Evolutionary conservation across 2,329 filamentous ascomycete species (phyloP).

Genomic region (Sphaerulina musiva): DNA sequence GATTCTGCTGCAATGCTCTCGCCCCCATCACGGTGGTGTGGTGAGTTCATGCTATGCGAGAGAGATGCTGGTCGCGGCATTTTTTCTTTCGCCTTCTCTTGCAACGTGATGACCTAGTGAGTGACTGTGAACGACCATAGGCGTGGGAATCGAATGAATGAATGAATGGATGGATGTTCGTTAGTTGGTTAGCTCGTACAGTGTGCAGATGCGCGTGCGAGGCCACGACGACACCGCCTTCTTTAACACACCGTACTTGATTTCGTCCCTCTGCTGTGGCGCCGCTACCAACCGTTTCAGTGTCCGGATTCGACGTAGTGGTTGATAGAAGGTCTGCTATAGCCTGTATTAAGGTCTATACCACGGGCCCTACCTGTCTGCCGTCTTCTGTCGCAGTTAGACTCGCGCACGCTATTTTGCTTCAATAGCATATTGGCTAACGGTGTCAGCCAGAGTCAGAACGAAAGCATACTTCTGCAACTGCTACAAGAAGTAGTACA

Average conservation of each 20-base stretch:
- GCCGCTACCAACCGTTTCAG: constrained; percentile 2
- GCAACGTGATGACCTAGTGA: no score
- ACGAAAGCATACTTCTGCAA: neutral
- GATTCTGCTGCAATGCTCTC: neutral
- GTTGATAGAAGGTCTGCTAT: constrained; percentile 8
- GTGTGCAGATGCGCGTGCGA: neutral
- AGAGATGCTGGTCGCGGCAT: constrained; percentile 5
- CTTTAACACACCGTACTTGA: neutral
- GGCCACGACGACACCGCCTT: constrained; percentile 4
- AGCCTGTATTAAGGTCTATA: neutral
- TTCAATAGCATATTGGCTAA: neutral
- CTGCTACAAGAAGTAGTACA: neutral
- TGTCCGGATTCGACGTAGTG: neutral
- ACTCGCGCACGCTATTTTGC: neutral
- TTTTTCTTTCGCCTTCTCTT: neutral
- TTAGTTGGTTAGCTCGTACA: neutral
- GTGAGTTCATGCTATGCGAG: neutral
- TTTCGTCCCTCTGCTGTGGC: neutral
- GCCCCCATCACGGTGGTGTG: neutral
- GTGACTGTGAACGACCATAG: neutral
- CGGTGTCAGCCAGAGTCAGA: neutral
- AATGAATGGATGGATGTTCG: neutral
- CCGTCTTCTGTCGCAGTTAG: neutral
- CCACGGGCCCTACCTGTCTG: neutral
- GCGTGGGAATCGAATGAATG: neutral